phyloP scores from a whole-genome alignment of 2,329 filamentous ascomycete species.

The Didymella sp. region DNA sequence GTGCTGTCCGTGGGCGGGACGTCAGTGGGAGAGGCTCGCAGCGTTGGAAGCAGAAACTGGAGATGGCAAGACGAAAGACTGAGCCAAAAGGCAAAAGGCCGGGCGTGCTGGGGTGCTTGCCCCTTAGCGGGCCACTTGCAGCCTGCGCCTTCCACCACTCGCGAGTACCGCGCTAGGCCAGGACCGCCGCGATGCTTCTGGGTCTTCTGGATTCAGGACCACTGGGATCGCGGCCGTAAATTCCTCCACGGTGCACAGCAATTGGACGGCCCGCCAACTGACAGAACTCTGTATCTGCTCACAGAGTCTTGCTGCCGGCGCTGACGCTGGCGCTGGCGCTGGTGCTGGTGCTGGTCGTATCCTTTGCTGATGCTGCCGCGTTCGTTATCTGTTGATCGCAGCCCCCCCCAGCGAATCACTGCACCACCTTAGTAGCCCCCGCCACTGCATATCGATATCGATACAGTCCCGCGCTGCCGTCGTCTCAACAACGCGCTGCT shows the following conservation, averaged over 20 bases:
- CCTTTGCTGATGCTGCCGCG: slow-evolving; percentile 5
- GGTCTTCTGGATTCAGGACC: too few relatives aligned
- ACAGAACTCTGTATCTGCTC: neutral
- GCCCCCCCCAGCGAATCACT: slow-evolving; percentile 25
- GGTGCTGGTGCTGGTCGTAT: too few relatives aligned
- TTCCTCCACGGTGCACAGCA: neutral
- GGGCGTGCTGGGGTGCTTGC: slow-evolving; percentile 4
- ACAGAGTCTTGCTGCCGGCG: neutral
- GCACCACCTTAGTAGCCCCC: slow-evolving; percentile 14
- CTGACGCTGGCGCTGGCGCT: neutral
- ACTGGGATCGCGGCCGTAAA: neutral
- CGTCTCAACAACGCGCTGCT: slow-evolving; percentile 26
- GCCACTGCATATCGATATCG: slow-evolving; percentile 34
- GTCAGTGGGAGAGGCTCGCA: slow-evolving; percentile 13
- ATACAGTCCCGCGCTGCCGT: slow-evolving; percentile 24
- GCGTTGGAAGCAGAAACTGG: slow-evolving; percentile 12
- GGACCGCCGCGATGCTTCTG: slow-evolving; percentile 8
- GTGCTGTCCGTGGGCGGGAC: slow-evolving; percentile 32
- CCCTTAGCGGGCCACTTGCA: slow-evolving; percentile 4
- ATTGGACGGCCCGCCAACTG: neutral
- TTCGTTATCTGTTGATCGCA: slow-evolving; percentile 11
- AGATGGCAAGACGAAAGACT: slow-evolving; percentile 11
- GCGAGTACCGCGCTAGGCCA: slow-evolving; percentile 5
- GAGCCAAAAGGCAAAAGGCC: neutral
- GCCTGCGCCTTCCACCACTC: slow-evolving; percentile 1